phyloP scores from a whole-genome alignment of 495 filamentous ascomycete species.

The Xylaria flabelliformis region DNA sequence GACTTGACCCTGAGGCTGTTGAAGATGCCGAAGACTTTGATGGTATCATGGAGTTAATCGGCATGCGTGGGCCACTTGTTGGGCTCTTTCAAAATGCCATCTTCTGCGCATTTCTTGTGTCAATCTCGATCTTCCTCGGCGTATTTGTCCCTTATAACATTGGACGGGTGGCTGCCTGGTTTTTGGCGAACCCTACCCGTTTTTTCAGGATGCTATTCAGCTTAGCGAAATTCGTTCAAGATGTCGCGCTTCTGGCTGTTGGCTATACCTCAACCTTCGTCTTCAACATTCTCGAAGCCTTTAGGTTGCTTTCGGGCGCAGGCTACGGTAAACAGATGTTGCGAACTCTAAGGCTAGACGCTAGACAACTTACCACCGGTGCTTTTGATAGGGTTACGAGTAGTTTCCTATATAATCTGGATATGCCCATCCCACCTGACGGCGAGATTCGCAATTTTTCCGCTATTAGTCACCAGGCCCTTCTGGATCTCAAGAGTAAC shows the following conservation, averaged over 20 bases:
- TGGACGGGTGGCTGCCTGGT: conserved; percentile 81
- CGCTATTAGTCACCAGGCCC: conserved; percentile 54
- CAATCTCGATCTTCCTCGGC: conserved; percentile 79
- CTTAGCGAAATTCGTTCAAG: conserved; percentile 70
- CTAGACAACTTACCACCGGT: conserved; percentile 31
- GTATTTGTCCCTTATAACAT: conserved; percentile 91
- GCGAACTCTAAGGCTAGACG: conserved; percentile 28
- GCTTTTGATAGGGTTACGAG: conserved; percentile 48
- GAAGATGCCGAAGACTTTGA: conserved; percentile 98
- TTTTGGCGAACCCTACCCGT: conserved; percentile 79
- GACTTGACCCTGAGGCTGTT: conserved; percentile 55
- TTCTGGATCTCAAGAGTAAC: conserved; percentile 46
- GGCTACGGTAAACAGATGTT: conserved; percentile 32
- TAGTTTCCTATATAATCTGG: conserved; percentile 49
- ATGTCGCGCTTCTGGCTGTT: conserved; percentile 48
- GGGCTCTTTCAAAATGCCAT: conserved; percentile 92
- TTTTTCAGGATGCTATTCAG: conserved; percentile 73
- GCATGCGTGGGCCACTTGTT: conserved; percentile 91
- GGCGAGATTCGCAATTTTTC: conserved; percentile 56
- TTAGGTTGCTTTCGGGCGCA: conserved; percentile 32
- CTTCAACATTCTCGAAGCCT: conserved; percentile 34
- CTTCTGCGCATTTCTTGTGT: conserved; percentile 89
- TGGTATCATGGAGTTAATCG: conserved; percentile 93
- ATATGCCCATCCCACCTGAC: conserved; percentile 46
- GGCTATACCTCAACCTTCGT: conserved; percentile 41